These are phyloP conservation scores for Astrothelium macrocarpum DNA, from an alignment of 495 filamentous ascomycete genomes.

Conservation along the genomic window DNA sequence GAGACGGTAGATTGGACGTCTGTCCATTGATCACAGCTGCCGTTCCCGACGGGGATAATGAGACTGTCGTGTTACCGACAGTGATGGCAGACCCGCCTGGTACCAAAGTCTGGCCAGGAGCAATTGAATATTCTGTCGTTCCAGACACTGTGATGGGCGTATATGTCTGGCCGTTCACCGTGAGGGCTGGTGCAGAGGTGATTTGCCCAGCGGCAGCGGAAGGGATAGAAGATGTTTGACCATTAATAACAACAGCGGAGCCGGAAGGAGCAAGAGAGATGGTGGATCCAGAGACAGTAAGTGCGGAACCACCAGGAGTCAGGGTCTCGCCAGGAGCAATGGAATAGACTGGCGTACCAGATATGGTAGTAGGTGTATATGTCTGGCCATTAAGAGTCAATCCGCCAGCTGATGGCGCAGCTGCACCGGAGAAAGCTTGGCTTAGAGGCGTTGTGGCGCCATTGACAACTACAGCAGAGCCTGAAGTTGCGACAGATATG, in stretches of 20 bases:
- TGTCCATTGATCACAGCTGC: slow-evolving; percentile 1
- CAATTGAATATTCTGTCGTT: not conserved
- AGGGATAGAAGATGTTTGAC: slow-evolving; percentile 17
- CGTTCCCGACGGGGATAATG: not conserved
- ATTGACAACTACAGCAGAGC: slow-evolving; percentile 1
- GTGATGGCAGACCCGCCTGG: not conserved
- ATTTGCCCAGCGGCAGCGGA: not conserved
- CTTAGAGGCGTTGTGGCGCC: not conserved
- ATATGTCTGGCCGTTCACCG: slow-evolving; percentile 25
- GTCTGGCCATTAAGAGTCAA: not conserved
- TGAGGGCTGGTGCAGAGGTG: slow-evolving; percentile 26
- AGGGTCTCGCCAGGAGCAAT: slow-evolving; percentile 22
- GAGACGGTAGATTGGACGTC: not conserved
- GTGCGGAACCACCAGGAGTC: slow-evolving; percentile 18
- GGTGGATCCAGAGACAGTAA: slow-evolving; percentile 21
- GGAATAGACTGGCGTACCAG: slow-evolving; percentile 13
- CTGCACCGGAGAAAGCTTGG: slow-evolving; percentile 1
- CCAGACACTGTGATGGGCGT: slow-evolving; percentile 18
- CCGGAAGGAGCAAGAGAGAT: slow-evolving; percentile 25
- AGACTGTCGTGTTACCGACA: not conserved
- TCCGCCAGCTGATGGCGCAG: not conserved
- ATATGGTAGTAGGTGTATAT: not conserved
- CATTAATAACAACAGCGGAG: slow-evolving; percentile 27
- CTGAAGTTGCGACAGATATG: slow-evolving; percentile 1
- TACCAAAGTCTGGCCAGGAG: not conserved